Conservation (phyloP, 2,329 filamentous ascomycete species). For the Incumbomyces lentus region DNA sequence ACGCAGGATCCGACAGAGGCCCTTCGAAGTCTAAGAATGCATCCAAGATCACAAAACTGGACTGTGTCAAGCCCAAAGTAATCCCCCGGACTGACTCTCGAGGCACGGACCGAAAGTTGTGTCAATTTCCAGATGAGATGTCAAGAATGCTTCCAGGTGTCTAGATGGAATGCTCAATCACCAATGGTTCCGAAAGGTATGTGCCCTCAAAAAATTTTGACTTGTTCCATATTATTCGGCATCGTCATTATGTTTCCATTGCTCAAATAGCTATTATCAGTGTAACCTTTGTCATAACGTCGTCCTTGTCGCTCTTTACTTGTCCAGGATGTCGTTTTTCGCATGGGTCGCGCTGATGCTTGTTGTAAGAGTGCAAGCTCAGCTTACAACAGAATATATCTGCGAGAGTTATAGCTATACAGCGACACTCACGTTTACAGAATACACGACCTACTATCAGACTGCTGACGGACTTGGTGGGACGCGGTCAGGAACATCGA, state of each 20-base stretch:
- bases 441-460: conserved; percentile 1
- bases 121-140: too few relatives aligned
- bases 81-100: too few relatives aligned
- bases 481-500: neutral
- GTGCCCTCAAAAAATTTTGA: too few relatives aligned
- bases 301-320: neutral
- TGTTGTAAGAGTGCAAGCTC: neutral
- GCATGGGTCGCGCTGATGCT: neutral
- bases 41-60: too few relatives aligned
- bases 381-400: conserved; percentile 1
- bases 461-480: neutral
- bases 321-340: neutral
- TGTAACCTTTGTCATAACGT: neutral
- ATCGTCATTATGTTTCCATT: neutral
- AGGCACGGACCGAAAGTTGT: too few relatives aligned
- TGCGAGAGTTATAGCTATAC: conserved; percentile 7
- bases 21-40: too few relatives aligned
- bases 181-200: too few relatives aligned
- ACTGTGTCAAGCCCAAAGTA: too few relatives aligned
- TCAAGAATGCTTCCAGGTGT: too few relatives aligned
- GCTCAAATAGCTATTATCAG: neutral
- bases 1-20: too few relatives aligned
- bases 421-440: conserved; percentile 10
- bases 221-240: too few relatives aligned
- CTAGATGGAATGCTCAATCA: too few relatives aligned